Base-by-base conservation (phyloP, 108 stramenopile genomes). In the Skeletonema grethae region DNA sequence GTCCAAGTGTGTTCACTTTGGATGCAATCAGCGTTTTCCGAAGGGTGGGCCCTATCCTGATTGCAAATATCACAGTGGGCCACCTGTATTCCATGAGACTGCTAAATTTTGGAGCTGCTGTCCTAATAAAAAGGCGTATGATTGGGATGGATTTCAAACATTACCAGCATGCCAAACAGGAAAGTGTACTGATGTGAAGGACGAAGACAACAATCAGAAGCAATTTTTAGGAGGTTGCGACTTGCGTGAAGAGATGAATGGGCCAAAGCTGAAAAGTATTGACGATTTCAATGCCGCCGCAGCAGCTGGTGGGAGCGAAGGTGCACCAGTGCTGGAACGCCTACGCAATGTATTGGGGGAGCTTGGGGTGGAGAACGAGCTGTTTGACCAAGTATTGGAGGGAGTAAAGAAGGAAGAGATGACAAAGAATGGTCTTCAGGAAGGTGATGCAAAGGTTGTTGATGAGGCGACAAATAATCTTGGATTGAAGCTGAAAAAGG, bases 31-130 rank as follows among this genome's bases (percentile, higher is more conserved):
- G 12, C 76, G 93, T 28, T 95, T 91, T 65, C 82, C 85, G 0
- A 88, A 85, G 63, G 90, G 90, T 7, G 89, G 88, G 6, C 90
- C 92, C 5, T 89, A 87, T 72, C 89, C 89, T 4, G 82, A 82
- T 9, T 97, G 96, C 66, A 63, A 58, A n/a, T 95, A 96, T 73
- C 98, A 99, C 75, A 80, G 63, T 25, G 74, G 88, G 1, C 97
- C 96, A 11, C 97, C 98, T 12, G 96, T 99, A 48, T 99, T 99
- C 81, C 98, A 99, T 68, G 98, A 99, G 68, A 96, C 96, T 7
- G 97, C 96, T 13, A 99, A 99, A 73, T 97, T 90, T 82, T 99
- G 97, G 97, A 77, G 84, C 9, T 99, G 98, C 72, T 99, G 98
- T 78, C 92, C 92, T 25, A 73, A 88, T 29, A 94, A 91, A 61